Base-by-base conservation (phyloP, 208 protist species). In the Porcisia deanei region DNA sequence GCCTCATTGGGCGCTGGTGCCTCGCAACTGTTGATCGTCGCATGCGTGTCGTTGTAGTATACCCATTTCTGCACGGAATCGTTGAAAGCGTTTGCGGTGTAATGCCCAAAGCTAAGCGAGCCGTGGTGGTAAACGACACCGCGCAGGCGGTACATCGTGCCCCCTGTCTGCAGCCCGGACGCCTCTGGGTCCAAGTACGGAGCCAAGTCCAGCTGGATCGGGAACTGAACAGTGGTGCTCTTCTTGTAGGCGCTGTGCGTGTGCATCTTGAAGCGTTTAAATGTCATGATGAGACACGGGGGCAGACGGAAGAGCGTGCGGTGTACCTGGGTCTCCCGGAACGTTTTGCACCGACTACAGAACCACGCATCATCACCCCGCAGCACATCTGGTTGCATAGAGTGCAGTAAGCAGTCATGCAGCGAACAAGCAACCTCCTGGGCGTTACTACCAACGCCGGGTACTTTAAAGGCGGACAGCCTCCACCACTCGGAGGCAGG, bases 61-160 rank as follows among this genome's bases (percentile, higher is more conserved):
- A 94, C 84, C 91, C 93, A 97, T 63, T 85, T 81, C 43, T 83
- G 57, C 16, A 79, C 70, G 54, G 64, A 73, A 64, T 92, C 86
- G 59, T 91, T 90, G 69, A 77, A 88, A 18, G 85, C 85, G 1
- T 77, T 60, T 16, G 91, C 91, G 5, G 91, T 97, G 89, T 97
- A 97, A 71, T 97, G 93, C 1, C 93, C 93, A 73, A 88, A 94
- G 61, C 73, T 88, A 47, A 97, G 84, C 22, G 79, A 88, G 30
- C 93, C 93, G 6, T 79, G 85, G 76, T 97, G 93, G 71, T 92
- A 94, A 14, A 97, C 87, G 25, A 97, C 84, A 67, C 89, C 86
- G 22, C 84, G 79, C 63, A 97, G 83, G 39, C 71, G 84, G 73
- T 97, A 97, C 59, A 67, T 69, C 37, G 85, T 92, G 9, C 79